Evolutionary conservation across 164 flowering plant genomes (phyloP).

Genomic region (Dillenia suffruticosa): DNA sequence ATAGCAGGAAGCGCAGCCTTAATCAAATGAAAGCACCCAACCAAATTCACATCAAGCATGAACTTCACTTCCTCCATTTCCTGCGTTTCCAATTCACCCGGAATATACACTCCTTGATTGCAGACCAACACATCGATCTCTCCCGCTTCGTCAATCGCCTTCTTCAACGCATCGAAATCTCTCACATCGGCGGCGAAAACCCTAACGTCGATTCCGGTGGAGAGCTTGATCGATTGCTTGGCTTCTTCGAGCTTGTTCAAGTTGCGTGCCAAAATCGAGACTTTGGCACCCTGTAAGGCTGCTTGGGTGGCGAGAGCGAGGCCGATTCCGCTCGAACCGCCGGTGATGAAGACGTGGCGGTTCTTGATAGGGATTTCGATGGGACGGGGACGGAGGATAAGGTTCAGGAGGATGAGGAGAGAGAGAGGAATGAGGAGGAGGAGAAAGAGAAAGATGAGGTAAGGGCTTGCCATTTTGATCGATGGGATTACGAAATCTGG

Average conservation of each 20-base stretch:
- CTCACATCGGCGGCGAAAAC: conserved; percentile 71
- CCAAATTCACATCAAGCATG: conserved; percentile 81
- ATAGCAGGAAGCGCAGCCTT: conserved; percentile 81
- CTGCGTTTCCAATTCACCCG: conserved; percentile 62
- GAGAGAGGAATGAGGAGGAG: conserved; percentile 21
- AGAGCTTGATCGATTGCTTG: conserved; percentile 42
- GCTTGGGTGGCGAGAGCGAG: conserved; percentile 75
- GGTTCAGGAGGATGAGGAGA: conserved; percentile 35
- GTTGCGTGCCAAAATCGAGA: conserved; percentile 82
- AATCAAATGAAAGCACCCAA: conserved; percentile 72
- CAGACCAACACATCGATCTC: conserved; percentile 69
- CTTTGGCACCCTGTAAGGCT: conserved; percentile 74
- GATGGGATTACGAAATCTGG: not conserved
- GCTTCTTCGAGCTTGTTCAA: conserved; percentile 61
- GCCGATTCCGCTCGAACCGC: conserved; percentile 97
- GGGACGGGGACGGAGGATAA: conserved; percentile 55
- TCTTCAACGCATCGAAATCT: conserved; percentile 48
- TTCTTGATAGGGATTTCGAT: conserved; percentile 57
- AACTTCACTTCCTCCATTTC: conserved; percentile 58
- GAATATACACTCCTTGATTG: conserved; percentile 72
- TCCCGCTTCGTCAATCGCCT: conserved; percentile 54
- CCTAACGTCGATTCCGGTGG: conserved; percentile 68
- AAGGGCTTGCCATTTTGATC: conserved; percentile 33
- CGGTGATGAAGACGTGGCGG: conserved; percentile 91
- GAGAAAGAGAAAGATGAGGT: conserved; percentile 28